Evolutionary conservation across 192 early-diverging fungal species (phyloP).

Genomic region (Backusella parvicylindrica): DNA sequence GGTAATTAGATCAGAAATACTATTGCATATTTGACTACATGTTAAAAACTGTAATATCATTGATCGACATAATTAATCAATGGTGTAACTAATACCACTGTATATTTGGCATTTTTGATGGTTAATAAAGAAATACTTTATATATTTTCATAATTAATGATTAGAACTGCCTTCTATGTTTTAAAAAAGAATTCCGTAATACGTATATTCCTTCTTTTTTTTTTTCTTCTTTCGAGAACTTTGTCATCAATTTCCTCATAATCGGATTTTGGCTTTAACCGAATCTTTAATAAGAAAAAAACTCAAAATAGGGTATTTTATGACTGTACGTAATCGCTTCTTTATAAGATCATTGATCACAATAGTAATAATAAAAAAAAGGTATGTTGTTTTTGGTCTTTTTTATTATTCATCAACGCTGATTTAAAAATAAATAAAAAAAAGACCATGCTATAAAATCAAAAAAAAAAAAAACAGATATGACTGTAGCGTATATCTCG

Average conservation of each 20-base stretch:
- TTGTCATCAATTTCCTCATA: background rate
- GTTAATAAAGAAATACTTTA: too few species aligned
- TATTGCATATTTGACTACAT: too few species aligned
- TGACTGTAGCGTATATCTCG: background rate
- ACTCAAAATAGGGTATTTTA: too few species aligned
- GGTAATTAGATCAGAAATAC: too few species aligned
- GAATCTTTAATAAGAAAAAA: background rate
- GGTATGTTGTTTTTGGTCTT: background rate
- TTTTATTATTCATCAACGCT: background rate
- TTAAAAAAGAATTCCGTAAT: too few species aligned
- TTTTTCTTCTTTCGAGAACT: background rate
- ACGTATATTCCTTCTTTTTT: too few species aligned
- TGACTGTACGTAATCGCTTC: background rate
- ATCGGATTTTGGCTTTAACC: background rate
- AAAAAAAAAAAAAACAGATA: background rate
- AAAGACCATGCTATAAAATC: background rate
- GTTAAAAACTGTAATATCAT: too few species aligned
- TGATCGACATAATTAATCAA: too few species aligned
- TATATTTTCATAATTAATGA: too few species aligned
- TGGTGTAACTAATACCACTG: too few species aligned
- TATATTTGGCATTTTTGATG: too few species aligned
- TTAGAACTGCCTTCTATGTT: too few species aligned
- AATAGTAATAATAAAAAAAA: background rate
- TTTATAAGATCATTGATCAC: background rate
- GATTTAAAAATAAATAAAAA: background rate